phyloP scores from a whole-genome alignment of 1,139 yeast species.

The Taphrina deformans region DNA sequence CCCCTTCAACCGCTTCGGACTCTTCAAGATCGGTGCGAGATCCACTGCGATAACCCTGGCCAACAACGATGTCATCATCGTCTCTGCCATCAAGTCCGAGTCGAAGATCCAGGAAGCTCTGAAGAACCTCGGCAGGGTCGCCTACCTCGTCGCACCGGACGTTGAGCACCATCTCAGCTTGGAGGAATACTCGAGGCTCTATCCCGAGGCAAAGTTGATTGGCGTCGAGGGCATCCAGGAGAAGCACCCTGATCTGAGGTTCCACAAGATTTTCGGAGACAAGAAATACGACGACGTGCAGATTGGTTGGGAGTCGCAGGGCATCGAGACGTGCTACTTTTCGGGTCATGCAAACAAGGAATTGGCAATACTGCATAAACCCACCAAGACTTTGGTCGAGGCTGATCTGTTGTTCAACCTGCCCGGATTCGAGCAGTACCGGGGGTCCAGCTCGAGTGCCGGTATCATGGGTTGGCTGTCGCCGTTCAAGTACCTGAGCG shows the following conservation, averaged over 20 bases:
- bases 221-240: conserved; percentile 51
- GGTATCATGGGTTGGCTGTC: conserved; percentile 1
- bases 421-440: conserved; percentile 52
- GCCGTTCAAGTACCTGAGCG: conserved; percentile 18
- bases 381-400: conserved; percentile 53
- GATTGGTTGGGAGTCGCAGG: conserved; percentile 38
- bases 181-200: conserved; percentile 52
- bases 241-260: conserved; percentile 27
- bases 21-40: conserved; percentile 60
- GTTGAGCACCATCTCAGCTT: conserved; percentile 46
- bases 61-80: conserved; percentile 49
- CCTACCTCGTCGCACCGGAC: conserved; percentile 45
- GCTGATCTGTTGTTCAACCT: conserved; percentile 62
- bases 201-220: conserved; percentile 54
- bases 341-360: conserved; percentile 60
- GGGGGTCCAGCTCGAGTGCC: conserved; percentile 41
- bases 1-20: conserved; percentile 46
- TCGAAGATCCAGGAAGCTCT: conserved; percentile 16
- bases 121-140: conserved; percentile 39
- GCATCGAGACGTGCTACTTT: conserved; percentile 58
- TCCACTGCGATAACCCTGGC: conserved; percentile 54
- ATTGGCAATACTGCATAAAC: conserved; percentile 53
- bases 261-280: conserved; percentile 28
- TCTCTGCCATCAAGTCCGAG: conserved; percentile 59
- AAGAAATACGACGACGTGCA: conserved; percentile 20